A percentile compares a stretch with the other conserved stretches of the same genome.
phyloP scores from a whole-genome alignment of 129 eudicot species.

The Cynara cardunculus region DNA sequence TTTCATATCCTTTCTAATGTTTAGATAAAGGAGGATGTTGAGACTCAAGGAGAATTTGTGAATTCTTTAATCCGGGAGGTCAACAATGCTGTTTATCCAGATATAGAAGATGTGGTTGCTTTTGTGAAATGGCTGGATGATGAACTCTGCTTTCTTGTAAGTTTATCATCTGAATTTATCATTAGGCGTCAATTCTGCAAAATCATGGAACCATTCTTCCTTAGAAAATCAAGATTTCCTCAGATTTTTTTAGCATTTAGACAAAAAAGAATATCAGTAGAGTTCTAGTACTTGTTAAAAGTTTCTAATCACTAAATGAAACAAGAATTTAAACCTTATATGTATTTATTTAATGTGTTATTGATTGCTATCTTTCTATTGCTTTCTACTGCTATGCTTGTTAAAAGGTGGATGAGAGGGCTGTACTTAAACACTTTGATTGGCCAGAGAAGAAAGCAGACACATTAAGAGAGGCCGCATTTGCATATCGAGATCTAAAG shows the following conservation, averaged over 20 bases:
- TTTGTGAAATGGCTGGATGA: constrained; percentile 99
- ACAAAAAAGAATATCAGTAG: background rate
- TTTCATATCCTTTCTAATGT: background rate
- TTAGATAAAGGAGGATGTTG: constrained; percentile 94
- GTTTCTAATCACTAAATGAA: background rate
- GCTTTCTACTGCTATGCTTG: background rate
- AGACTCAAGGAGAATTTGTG: constrained; percentile 95
- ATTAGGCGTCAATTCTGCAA: background rate
- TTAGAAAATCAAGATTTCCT: background rate
- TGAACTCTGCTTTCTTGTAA: constrained; percentile 90
- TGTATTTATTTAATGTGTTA: background rate
- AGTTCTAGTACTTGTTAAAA: background rate
- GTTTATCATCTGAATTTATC: constrained; percentile 19
- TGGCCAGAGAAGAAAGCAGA: constrained; percentile 99
- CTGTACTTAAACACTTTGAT: constrained; percentile 92
- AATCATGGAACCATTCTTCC: background rate
- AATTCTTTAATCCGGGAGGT: constrained; percentile 80
- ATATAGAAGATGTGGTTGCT: constrained; percentile 86
- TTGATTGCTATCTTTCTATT: background rate
- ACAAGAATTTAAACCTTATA: background rate
- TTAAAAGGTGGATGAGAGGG: constrained; percentile 88
- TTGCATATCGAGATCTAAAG: constrained; percentile 79
- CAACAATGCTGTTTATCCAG: constrained; percentile 63
- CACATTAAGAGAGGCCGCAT: constrained; percentile 88
- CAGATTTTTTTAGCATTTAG: background rate